Evolutionary conservation across 192 early-diverging fungal species (phyloP), one percentile per base, ranked within the genome.

Genomic region (Backusella tarrabulga): DNA sequence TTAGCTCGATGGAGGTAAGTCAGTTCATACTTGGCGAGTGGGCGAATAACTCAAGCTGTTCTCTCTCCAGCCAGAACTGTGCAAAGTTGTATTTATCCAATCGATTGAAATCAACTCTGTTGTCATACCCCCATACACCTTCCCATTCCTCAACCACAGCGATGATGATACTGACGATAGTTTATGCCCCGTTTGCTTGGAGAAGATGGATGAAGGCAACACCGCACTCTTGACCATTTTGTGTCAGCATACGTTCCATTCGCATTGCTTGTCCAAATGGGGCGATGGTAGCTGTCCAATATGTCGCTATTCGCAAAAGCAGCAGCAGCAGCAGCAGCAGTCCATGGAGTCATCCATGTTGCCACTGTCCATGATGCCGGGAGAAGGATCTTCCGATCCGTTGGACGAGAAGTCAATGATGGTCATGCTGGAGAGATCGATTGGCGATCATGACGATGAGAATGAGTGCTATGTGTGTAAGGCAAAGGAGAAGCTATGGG

Each of bases 231-330:
- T 98, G 42, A 98, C 97, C 6, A 97, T 97, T 52, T 73, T 97
- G 26, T 99, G 98, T 77, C 96, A 97, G 67, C 98, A 99, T 77
- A 94, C 96, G 12, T 99, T 99, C 81, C 97, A 99, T 77, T 96
- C 95, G 79, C 83, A 90, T 52, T 99, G 98, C 77, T 77, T 99
- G 34, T 89, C 88, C n/a, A 95, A 93, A 77, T 99, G 98, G 98
- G 94, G 92, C 38, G 94, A 96, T 76, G 91, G 92, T 12, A 87
- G 92, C 69, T 99, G 98, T 76, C 98, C 96, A 0, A 94, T 98
- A n/a, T 99, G 98, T 83, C 91, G 96, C 6, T 97, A 95, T 78
- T 90, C 86, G 69, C 91, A 93, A 75, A 87, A 90, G 19, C 44
- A 50, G 12, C 41, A 42, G 12, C 44, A 50, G 12, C 41, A 42